Evolutionary conservation across 495 filamentous ascomycete genomes (phyloP), one percentile per base, ranked within the genome.

Genomic region (Schizothecium vesticola): DNA sequence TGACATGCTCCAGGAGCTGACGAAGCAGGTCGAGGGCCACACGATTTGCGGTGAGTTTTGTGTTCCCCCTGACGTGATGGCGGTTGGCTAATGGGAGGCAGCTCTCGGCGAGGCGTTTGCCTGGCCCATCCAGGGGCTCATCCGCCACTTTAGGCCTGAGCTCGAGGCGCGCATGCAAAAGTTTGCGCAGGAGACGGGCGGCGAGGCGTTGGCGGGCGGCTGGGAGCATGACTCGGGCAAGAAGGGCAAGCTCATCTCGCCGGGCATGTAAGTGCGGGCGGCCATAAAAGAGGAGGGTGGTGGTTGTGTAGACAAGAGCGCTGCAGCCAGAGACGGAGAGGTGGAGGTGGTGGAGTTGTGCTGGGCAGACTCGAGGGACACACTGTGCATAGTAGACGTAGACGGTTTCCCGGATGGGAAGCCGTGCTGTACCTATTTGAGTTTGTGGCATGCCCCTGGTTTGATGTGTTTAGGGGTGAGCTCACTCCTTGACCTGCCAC

Each of bases 1-100:
- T 78, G 95, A 99, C 80, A 99, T 99, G 95, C 86, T 99, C 69
- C 95, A 98, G 83, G 95, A 99, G 84, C 82, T 99, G 68, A 99
- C 95, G 64, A 98, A 98, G 85, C 96, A 98, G 82, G 95, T 99
- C 62, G 95, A 99, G 83, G 95, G 95, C 19, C 95, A 98, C 83
- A 97, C 95, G 16, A 99, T 99, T 70, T 99, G 95, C 81, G 95
- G 87, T 89, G 83, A 75, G 85, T 80, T 66, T 72, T 56, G 7
- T 12, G 56, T 58, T 10, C 23, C 7, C 22, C 19, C 5, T 12
- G 21, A 24, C 0, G 2, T 12, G 9, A 51, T 24, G 7, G 6
- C 13, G 19, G 16, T 51, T 51, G 16, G n/a, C 16, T 12, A 16
- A 29, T 2, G 1, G 43, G 3, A 25, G 22, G 19, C 67, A 89